These are phyloP conservation scores for Tricholoma flavovirens DNA, from an alignment of 768 basidiomycete species.

Conservation along the genomic window DNA sequence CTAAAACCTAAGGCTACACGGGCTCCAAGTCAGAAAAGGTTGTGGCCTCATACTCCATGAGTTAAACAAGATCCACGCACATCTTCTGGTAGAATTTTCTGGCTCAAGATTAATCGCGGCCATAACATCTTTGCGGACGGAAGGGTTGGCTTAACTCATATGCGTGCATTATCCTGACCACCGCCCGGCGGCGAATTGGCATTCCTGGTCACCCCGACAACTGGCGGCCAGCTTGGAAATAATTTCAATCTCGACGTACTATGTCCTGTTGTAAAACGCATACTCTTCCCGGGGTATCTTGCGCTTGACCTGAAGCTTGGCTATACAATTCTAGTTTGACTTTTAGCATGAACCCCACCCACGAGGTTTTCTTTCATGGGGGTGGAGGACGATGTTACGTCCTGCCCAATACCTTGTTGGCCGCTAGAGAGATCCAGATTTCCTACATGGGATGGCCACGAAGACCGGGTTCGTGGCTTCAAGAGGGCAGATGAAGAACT, in stretches of 20 bases:
- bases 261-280: conserved; percentile 44
- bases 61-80: too few relatives aligned
- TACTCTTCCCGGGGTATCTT: conserved; percentile 42
- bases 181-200: too few relatives aligned
- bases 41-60: too few relatives aligned
- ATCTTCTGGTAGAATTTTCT: conserved; percentile 21
- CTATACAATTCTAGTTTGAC: conserved; percentile 21
- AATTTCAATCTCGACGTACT: conserved; percentile 38
- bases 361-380: conserved; percentile 38
- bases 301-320: conserved; percentile 37
- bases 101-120: conserved; percentile 37
- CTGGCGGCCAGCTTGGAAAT: conserved; percentile 29
- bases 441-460: conserved; percentile 42
- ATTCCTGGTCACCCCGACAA: background rate
- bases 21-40: too few relatives aligned
- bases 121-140: conserved; percentile 36
- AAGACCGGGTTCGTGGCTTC: background rate
- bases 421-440: conserved; percentile 37
- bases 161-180: conserved; percentile 7
- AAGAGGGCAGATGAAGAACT: background rate
- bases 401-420: conserved; percentile 30
- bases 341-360: background rate
- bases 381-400: conserved; percentile 44
- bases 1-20: too few relatives aligned
- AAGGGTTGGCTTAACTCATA: conserved; percentile 28